Evolutionary conservation across 2,329 filamentous ascomycete genomes (phyloP), one percentile per base, ranked within the genome.

Genomic region (Cladobotryum mycophilum): DNA sequence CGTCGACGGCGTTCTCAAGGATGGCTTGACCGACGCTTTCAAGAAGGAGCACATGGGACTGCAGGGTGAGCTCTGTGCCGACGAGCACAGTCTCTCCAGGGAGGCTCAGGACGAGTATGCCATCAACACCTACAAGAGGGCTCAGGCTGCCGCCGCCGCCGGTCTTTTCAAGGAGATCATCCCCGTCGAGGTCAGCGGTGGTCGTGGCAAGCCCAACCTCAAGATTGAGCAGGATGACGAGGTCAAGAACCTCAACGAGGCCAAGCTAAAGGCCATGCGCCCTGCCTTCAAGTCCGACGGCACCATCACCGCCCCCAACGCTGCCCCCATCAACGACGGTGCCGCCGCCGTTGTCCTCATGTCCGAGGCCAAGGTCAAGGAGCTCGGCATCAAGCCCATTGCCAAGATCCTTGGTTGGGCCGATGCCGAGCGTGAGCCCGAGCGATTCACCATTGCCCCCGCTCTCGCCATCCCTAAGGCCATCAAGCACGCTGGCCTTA

Each of bases 321-420:
- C 93, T 34, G 95, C 93, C 1, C 93, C 93, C 47, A 82, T 99
- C 64, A 96, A 95, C 67, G 93, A 99, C 68, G 93, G 93, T 59
- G 92, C 90, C 48, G 86, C 91, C 18, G 93, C 93, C 53, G 76
- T 97, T 54, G 88, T 99, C 53, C 86, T 99, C 58, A 89, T 95
- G 61, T 96, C 91, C 40, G 92, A 96, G 76, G 86, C 86, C 53
- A 95, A 95, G 74, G 78, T 99, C 64, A 91, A 96, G 78, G 85
- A 93, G 73, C 85, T 96, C 59, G 84, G 84, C 64, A 78, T 97
- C 58, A 96, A 88, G 72, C 93, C 93, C 51, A 79, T 99, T 56
- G 93, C 89, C 66, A 96, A 95, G 80, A 97, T 99, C 64, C 85
- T 93, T 55, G 93, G 93, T 63, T 99, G 93, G 93, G 93, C 85